Percentiles rank a stretch among this genome's conserved stretches.
phyloP scores from a whole-genome alignment of 371 early-diverging fungal genomes.

The Mycotypha africana region DNA sequence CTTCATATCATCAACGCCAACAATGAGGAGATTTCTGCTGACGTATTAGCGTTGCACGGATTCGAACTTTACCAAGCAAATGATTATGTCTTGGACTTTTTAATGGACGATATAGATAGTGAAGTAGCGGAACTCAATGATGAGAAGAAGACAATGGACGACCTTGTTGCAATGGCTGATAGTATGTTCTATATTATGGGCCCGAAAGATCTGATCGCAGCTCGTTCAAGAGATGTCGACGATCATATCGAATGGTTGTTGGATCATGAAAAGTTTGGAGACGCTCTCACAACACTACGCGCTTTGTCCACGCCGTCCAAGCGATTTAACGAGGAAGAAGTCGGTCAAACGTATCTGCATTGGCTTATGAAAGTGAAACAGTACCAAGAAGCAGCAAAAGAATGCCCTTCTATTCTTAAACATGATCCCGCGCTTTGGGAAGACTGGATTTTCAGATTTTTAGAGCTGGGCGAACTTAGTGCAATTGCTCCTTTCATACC shows the following conservation, averaged over 20 bases:
- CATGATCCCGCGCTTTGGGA: slow-evolving; percentile 80
- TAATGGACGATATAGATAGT: too few species aligned
- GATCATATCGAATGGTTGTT: slow-evolving; percentile 94
- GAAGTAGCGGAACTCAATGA: too few species aligned
- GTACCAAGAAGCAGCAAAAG: slow-evolving; percentile 67
- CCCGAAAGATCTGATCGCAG: slow-evolving; percentile 89
- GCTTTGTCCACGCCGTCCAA: slow-evolving; percentile 44
- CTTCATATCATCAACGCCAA: slow-evolving; percentile 77
- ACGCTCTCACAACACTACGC: slow-evolving; percentile 64
- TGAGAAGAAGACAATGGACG: too few species aligned
- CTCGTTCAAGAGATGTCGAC: slow-evolving; percentile 78
- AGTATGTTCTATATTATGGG: slow-evolving; percentile 82
- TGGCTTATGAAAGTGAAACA: slow-evolving; percentile 67
- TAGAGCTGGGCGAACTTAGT: slow-evolving; percentile 66
- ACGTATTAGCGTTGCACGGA: slow-evolving; percentile 77
- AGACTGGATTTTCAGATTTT: slow-evolving; percentile 82
- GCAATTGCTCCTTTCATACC: slow-evolving; percentile 79
- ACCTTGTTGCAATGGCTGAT: too few species aligned
- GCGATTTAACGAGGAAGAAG: slow-evolving; percentile 56
- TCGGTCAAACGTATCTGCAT: slow-evolving; percentile 81
- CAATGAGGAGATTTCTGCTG: slow-evolving; percentile 82
- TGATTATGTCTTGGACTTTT: slow-evolving; percentile 76
- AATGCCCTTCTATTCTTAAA: slow-evolving; percentile 68
- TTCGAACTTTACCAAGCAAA: slow-evolving; percentile 85
- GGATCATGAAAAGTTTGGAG: slow-evolving; percentile 71